Evolutionary conservation across 148 eudicot species (phyloP).

Genomic region (Cornus florida): DNA sequence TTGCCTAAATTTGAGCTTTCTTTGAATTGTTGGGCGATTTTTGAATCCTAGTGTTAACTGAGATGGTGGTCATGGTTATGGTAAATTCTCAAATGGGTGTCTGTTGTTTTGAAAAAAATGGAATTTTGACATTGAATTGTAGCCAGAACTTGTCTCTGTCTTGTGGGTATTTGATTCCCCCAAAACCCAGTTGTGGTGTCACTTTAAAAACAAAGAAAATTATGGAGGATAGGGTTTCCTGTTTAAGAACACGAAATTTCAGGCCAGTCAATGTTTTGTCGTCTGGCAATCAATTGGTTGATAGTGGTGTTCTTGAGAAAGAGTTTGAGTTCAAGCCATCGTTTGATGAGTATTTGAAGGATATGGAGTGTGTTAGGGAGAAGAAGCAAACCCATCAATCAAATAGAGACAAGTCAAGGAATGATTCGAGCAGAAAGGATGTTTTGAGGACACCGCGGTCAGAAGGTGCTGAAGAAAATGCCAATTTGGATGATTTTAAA

Average conservation of each 20-base stretch:
- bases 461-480: slow-evolving; percentile 3
- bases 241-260: slow-evolving; percentile 1
- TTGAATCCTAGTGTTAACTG: neutral
- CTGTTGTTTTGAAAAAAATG: slow-evolving; percentile 6
- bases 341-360: slow-evolving; percentile 79
- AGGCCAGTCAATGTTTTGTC: neutral
- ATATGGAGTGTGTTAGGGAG: slow-evolving; percentile 66
- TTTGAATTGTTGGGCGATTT: neutral
- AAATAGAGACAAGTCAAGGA: neutral
- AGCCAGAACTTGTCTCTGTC: slow-evolving; percentile 8
- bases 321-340: slow-evolving; percentile 64
- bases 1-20: neutral
- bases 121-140: slow-evolving; percentile 7
- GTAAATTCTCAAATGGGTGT: slow-evolving; percentile 17
- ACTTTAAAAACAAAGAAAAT: slow-evolving; percentile 23
- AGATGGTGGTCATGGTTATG: neutral
- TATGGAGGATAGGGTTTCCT: slow-evolving; percentile 22
- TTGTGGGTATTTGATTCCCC: slow-evolving; percentile 25
- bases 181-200: slow-evolving; percentile 30
- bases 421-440: neutral
- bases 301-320: slow-evolving; percentile 24
- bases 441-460: neutral
- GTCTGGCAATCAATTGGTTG: slow-evolving; percentile 3
- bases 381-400: slow-evolving; percentile 13
- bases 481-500: slow-evolving; percentile 4